Percentiles rank a stretch among this genome's conserved stretches.
Conservation (phyloP, 768 basidiomycete species). For the Cystobasidium ongulense region DNA sequence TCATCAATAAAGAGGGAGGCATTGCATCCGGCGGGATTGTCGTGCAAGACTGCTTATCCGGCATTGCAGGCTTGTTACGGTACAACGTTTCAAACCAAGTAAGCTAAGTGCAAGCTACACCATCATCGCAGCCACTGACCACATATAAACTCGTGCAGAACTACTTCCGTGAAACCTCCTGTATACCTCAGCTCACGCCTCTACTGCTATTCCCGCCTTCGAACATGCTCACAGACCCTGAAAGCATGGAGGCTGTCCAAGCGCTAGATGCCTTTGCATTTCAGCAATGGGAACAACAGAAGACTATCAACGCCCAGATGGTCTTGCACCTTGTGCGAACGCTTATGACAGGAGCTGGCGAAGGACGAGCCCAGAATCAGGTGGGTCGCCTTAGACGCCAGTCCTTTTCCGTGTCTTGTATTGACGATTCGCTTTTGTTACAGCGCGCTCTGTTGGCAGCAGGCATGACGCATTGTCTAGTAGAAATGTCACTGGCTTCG, state of each 20-base stretch:
- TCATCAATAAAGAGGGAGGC: slow-evolving; percentile 77
- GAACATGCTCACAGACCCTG: slow-evolving; percentile 60
- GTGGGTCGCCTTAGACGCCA: background rate
- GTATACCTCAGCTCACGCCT: slow-evolving; percentile 59
- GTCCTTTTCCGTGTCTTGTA: background rate
- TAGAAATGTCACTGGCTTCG: slow-evolving; percentile 84
- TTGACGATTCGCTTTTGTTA: slow-evolving; percentile 9
- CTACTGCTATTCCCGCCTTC: slow-evolving; percentile 52
- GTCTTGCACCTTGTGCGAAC: slow-evolving; percentile 77
- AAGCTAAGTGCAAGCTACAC: slow-evolving; percentile 27
- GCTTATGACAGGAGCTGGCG: slow-evolving; percentile 54
- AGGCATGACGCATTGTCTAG: slow-evolving; percentile 60
- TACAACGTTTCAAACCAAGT: slow-evolving; percentile 95
- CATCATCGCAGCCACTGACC: background rate
- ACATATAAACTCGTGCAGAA: slow-evolving; percentile 53
- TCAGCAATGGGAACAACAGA: slow-evolving; percentile 93
- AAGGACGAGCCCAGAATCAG: slow-evolving; percentile 45
- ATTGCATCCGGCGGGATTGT: slow-evolving; percentile 74
- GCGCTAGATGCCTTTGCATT: slow-evolving; percentile 69
- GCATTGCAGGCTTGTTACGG: slow-evolving; percentile 74
- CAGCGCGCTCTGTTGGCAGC: slow-evolving; percentile 34
- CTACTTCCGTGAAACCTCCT: slow-evolving; percentile 80
- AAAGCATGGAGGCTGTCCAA: slow-evolving; percentile 59
- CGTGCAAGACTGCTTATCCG: slow-evolving; percentile 73
- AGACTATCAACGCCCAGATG: slow-evolving; percentile 68